phyloP scores from a whole-genome alignment of 805 yeast species.

The Allodekkera sacchari region DNA sequence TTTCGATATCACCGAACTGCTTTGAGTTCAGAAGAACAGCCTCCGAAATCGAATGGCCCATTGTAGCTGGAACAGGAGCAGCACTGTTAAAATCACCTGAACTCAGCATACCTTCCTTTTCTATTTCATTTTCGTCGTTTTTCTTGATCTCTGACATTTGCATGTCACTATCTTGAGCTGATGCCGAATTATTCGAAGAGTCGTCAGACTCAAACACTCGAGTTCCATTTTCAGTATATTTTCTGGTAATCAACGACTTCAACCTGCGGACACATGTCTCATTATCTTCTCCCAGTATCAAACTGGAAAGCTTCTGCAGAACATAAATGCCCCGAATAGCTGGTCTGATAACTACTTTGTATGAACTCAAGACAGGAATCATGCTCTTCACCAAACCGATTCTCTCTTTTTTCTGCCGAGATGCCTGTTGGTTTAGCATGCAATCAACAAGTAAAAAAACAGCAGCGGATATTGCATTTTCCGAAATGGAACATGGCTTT shows the following conservation, averaged over 20 bases:
- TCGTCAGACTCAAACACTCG: too few relatives aligned
- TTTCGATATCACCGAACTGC: too few relatives aligned
- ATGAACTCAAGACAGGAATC: conserved; percentile 16
- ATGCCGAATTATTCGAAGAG: too few relatives aligned
- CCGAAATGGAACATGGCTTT: conserved; percentile 17
- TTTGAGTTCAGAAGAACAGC: too few relatives aligned
- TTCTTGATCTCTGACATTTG: too few relatives aligned
- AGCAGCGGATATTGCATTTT: conserved; percentile 18
- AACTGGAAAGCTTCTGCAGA: conserved; percentile 15
- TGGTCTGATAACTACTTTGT: conserved; percentile 18
- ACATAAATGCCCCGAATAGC: conserved; percentile 24
- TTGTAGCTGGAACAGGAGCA: too few relatives aligned
- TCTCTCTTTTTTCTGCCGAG: conserved; percentile 11
- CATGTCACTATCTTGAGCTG: too few relatives aligned
- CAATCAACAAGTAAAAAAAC: conserved; percentile 23
- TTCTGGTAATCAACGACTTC: conserved; percentile 8
- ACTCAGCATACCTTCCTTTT: too few relatives aligned
- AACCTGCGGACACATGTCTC: conserved; percentile 4
- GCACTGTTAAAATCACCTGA: too few relatives aligned
- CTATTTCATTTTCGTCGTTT: too few relatives aligned
- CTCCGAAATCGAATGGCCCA: too few relatives aligned
- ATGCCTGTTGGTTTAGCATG: conserved; percentile 15
- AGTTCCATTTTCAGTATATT: too few relatives aligned
- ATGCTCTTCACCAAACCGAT: conserved; percentile 10
- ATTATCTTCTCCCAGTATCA: conserved; percentile 12